phyloP scores from a whole-genome alignment of 2,329 filamentous ascomycete species.

The Penicillium palitans region DNA sequence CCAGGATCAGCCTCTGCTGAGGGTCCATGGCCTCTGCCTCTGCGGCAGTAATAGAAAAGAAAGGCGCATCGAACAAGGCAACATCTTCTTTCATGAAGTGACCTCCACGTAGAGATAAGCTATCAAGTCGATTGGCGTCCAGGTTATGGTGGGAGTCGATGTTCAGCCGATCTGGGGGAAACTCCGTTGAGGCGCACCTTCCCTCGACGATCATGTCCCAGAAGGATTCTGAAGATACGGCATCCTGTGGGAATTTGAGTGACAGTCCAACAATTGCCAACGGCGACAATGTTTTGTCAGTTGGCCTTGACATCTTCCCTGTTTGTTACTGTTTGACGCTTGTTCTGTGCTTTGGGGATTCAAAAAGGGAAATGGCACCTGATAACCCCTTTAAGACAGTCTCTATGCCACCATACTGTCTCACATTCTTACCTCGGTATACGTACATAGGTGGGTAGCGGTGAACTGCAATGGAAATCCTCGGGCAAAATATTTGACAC shows the following conservation, averaged over 20 bases:
- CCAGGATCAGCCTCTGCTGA: constrained; percentile 33
- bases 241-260: constrained; percentile 23
- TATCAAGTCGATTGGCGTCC: constrained; percentile 18
- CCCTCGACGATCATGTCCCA: constrained; percentile 26
- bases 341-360: neutral
- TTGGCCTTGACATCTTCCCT: neutral
- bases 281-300: constrained; percentile 8
- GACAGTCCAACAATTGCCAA: constrained; percentile 27
- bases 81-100: constrained; percentile 29
- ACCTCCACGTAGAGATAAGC: constrained; percentile 12
- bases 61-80: constrained; percentile 32
- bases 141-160: constrained; percentile 26
- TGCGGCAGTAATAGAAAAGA: constrained; percentile 30
- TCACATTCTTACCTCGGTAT: neutral
- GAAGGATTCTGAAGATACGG: constrained; percentile 19
- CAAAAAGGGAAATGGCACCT: neutral
- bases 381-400: neutral
- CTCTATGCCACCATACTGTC: neutral
- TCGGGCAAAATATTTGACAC: neutral
- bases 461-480: neutral
- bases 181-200: constrained; percentile 20
- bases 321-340: neutral
- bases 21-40: constrained; percentile 36
- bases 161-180: constrained; percentile 28
- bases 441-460: neutral